Conservation (phyloP, 2,329 filamentous ascomycete species). For the Arthroderma sp. region DNA sequence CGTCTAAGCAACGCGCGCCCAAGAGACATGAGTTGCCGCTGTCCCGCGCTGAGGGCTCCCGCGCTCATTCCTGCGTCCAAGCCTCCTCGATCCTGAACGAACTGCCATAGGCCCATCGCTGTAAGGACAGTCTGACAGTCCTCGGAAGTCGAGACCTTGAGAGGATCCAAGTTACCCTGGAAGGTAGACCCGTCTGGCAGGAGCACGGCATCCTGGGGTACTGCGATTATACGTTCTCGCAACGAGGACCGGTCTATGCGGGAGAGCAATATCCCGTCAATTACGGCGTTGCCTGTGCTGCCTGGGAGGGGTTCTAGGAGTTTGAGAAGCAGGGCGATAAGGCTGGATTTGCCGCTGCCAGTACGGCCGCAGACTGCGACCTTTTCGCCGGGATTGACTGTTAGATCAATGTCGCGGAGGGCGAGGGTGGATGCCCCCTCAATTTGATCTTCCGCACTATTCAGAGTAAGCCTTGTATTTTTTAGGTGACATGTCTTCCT, state of each 20-base stretch:
- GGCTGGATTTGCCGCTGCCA: constrained; percentile 10
- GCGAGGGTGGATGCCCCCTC: not conserved
- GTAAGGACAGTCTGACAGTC: not conserved
- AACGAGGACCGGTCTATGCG: constrained; percentile 1
- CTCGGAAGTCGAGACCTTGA: not conserved
- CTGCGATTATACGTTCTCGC: constrained; percentile 12
- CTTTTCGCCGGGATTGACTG: constrained; percentile 10
- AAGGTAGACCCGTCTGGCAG: not conserved
- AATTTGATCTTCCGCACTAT: not conserved
- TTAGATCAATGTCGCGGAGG: constrained; percentile 7
- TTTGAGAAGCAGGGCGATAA: constrained; percentile 5
- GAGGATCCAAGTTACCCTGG: constrained; percentile 7
- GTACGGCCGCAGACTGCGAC: constrained; percentile 15
- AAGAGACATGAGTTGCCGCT: constrained; percentile 6
- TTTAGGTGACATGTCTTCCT: too few relatives aligned
- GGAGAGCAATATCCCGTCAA: constrained; percentile 9
- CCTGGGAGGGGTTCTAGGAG: constrained; percentile 2
- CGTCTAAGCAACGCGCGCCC: constrained; percentile 3
- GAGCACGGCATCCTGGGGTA: constrained; percentile 14
- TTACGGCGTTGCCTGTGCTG: constrained; percentile 1
- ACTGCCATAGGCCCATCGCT: constrained; percentile 3
- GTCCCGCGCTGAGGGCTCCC: not conserved
- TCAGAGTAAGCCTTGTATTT: too few relatives aligned
- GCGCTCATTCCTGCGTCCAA: not conserved
- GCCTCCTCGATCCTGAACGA: not conserved